Base-by-base conservation (phyloP, 23 red algal species). In the Gracilaria gracilis region DNA sequence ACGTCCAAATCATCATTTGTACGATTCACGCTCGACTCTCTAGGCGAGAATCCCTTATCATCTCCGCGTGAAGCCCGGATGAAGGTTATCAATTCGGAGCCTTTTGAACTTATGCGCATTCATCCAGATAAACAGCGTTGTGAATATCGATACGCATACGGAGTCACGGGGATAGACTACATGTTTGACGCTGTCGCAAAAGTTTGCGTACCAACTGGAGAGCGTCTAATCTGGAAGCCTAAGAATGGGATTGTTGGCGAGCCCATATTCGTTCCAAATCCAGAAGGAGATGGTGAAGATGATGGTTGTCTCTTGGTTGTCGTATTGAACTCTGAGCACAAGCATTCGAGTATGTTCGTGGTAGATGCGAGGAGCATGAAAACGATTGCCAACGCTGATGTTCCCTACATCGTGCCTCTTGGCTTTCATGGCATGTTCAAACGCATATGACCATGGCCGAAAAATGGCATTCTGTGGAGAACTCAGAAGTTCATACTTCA, bases 361-460 rank as follows among this genome's bases (percentile, higher is more conserved):
- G 47, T 94, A 42, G 81, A 94, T 80, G 91, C 91, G 14, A 15
- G 40, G 38, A 8, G 5, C 2, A 87, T 87, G 57, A 36, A 49
- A 14, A 82, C 64, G 83, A 32, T 94, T n/a, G 91, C 82, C n/a
- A 28, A 70, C 7, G 91, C 91, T 9, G 34, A 57, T 34, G 75
- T 86, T 49, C 82, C 71, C 9, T 31, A 66, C 29, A 82, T 87
- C 11, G 72, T 94, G 51, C 91, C 91, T 9, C 39, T 86, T 21
- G 75, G 75, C 24, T 94, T 94, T 64, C 91, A 94, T 47, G 91
- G 91, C 8, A 59, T 73, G 61, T 87, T 81, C 48, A 81, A 75
- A 25, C 33, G 44, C 27, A 70, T 11, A 7, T 46, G 42, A 46
- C 11, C n/a, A n/a, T n/a, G n/a, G n/a, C n/a, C n/a, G n/a, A n/a